These are phyloP conservation scores for Backusella westeae DNA, from an alignment of 192 early-diverging fungal genomes.

Conservation along the genomic window DNA sequence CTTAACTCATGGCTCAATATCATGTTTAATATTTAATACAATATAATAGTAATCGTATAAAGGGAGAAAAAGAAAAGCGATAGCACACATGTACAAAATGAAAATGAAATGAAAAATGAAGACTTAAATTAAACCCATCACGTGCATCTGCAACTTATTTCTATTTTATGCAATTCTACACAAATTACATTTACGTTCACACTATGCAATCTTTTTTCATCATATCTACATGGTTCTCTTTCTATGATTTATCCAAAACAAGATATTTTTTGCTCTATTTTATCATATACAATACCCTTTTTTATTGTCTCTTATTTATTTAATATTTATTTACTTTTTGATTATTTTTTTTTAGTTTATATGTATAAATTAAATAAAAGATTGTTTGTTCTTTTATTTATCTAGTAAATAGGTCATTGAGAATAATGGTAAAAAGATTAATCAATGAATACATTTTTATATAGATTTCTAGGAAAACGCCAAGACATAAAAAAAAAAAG, in stretches of 20 bases:
- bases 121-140: neutral
- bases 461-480: neutral
- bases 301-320: neutral
- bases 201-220: neutral
- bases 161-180: neutral
- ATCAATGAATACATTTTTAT: conserved; percentile 4
- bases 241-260: conserved; percentile 4
- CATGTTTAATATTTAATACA: neutral
- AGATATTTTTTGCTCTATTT: neutral
- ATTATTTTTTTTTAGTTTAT: neutral
- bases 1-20: neutral
- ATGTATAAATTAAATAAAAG: conserved; percentile 5
- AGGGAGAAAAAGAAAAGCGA: neutral
- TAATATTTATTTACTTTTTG: neutral
- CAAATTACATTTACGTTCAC: neutral
- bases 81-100: neutral
- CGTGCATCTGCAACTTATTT: neutral
- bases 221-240: neutral
- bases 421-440: neutral
- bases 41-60: neutral
- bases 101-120: neutral
- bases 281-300: conserved; percentile 3
- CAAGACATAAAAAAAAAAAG: conserved; percentile 2
- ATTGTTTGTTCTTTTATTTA: neutral
- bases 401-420: neutral